Conservation (phyloP, 805 yeast genomes). For the Kodamaea laetipori region DNA sequence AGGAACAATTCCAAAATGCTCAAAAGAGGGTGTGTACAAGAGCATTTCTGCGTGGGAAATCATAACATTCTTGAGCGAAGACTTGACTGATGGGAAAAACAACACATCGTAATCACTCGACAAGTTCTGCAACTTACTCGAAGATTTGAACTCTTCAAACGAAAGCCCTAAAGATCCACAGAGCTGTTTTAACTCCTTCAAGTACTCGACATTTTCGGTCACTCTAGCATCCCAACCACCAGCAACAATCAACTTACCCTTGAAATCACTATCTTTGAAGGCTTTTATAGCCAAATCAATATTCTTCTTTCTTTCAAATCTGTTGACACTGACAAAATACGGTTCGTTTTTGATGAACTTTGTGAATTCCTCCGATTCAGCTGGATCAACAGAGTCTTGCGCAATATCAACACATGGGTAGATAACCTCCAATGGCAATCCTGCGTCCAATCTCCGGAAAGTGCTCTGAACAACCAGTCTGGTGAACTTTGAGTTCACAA, state of each 20-base stretch:
- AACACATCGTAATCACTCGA: conserved; percentile 44
- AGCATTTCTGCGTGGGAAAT: conserved; percentile 59
- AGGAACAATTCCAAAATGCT: conserved; percentile 98
- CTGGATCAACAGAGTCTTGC: conserved; percentile 20
- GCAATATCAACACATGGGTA: conserved; percentile 76
- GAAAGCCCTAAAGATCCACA: conserved; percentile 47
- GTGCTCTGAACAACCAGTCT: conserved; percentile 64
- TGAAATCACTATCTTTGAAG: conserved; percentile 48
- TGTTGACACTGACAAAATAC: conserved; percentile 73
- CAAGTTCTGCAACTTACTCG: not conserved
- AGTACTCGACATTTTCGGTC: conserved; percentile 71
- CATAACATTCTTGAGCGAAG: conserved; percentile 63
- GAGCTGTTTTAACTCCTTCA: conserved; percentile 57
- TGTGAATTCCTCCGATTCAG: conserved; percentile 33
- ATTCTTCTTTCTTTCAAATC: conserved; percentile 87
- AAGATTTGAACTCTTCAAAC: not conserved
- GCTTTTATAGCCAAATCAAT: conserved; percentile 75
- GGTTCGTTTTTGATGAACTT: conserved; percentile 36
- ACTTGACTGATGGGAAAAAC: conserved; percentile 79
- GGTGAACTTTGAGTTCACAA: conserved; percentile 89
- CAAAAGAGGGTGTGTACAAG: conserved; percentile 86
- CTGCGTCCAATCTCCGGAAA: conserved; percentile 54
- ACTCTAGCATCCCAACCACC: conserved; percentile 90
- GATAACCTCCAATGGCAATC: conserved; percentile 41
- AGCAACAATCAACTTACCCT: conserved; percentile 61